Evolutionary conservation across 257 asterid genomes (phyloP).

Genomic region (Solanum appendiculatum): DNA sequence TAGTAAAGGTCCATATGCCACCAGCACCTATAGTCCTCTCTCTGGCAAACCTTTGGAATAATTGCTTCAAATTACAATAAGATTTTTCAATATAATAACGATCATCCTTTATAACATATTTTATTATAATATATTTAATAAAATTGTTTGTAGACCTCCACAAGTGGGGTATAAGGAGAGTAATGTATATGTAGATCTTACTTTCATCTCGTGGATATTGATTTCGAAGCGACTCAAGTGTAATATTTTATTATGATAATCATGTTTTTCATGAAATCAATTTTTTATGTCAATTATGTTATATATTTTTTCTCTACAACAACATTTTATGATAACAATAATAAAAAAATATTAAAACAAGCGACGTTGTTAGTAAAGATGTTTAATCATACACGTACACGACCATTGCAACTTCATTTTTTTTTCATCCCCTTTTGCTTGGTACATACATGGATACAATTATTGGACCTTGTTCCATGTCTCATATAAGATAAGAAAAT

Average conservation of each 20-base stretch:
- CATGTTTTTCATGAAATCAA: too few species aligned
- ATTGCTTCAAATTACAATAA: background rate
- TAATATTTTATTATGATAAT: too few species aligned
- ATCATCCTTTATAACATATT: too few species aligned
- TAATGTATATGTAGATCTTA: rapidly evolving
- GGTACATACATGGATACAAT: background rate
- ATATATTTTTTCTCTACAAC: too few species aligned
- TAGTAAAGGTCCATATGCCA: background rate
- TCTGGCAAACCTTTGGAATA: background rate
- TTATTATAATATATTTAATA: too few species aligned
- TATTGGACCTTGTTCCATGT: background rate
- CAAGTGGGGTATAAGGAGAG: too few species aligned
- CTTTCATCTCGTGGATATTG: too few species aligned
- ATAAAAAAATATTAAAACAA: background rate
- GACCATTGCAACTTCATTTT: background rate
- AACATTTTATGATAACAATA: background rate
- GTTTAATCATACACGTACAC: too few species aligned
- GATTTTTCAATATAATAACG: background rate
- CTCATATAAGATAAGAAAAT: background rate
- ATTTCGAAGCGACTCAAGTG: too few species aligned
- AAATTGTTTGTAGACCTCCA: too few species aligned
- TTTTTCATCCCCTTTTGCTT: background rate
- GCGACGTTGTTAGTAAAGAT: background rate
- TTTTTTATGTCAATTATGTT: too few species aligned
- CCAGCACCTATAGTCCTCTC: background rate